Percentiles rank a stretch among this genome's conserved stretches.
Conservation (phyloP, 352 stramenopile species). For the Halophytophthora polymorphica region DNA sequence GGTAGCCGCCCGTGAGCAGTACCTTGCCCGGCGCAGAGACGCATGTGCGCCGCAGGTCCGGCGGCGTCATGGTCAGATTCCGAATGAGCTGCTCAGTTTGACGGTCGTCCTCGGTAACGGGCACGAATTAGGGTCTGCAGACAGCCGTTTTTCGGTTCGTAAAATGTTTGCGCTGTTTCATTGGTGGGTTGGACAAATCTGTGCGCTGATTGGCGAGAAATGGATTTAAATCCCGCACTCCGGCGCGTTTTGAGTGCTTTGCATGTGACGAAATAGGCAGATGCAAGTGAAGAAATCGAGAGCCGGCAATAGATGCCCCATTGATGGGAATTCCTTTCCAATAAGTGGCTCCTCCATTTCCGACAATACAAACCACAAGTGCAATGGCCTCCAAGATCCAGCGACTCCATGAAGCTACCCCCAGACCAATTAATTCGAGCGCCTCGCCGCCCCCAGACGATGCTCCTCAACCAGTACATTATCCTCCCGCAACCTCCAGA, state of each 20-base stretch:
- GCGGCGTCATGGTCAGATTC: neutral
- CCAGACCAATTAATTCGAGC: too few species aligned
- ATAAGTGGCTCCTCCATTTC: too few species aligned
- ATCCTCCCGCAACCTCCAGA: too few species aligned
- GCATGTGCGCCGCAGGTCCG: slow-evolving; percentile 19
- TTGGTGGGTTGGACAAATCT: too few species aligned
- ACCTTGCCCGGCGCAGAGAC: slow-evolving; percentile 97
- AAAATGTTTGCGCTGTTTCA: neutral
- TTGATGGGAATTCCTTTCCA: too few species aligned
- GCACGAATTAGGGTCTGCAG: slow-evolving; percentile 2
- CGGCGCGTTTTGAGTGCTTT: neutral
- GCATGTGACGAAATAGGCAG: neutral
- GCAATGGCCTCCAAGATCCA: too few species aligned
- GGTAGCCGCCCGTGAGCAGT: slow-evolving; percentile 94
- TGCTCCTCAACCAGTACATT: too few species aligned
- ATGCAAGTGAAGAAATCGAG: neutral
- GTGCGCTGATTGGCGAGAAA: too few species aligned
- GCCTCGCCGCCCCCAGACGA: too few species aligned
- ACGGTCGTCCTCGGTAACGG: slow-evolving; percentile 1
- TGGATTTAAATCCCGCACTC: neutral
- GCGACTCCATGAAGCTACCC: too few species aligned
- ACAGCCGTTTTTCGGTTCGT: slow-evolving; percentile 10
- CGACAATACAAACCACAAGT: too few species aligned
- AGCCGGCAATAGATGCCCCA: neutral
- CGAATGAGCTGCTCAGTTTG: slow-evolving; percentile 1